Evolutionary conservation across 495 filamentous ascomycete species (phyloP).

Genomic region (Neurospora hispaniola): DNA sequence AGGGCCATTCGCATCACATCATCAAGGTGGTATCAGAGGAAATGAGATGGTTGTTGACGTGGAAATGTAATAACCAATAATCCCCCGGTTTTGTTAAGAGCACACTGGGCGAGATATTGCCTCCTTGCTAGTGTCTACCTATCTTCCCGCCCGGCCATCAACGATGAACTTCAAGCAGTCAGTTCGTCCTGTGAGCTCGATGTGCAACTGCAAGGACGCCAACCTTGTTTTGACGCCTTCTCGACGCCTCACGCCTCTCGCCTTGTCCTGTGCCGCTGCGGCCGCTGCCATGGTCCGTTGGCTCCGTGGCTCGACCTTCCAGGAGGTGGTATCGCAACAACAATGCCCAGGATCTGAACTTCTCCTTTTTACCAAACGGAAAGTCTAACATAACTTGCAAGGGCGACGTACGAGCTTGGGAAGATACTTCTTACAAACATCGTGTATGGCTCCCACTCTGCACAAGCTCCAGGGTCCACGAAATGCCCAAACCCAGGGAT

Average conservation of each 20-base stretch:
- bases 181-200: background rate
- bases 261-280: background rate
- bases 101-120: background rate
- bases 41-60: background rate
- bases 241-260: background rate
- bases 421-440: background rate
- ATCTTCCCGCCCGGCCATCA: background rate
- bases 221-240: background rate
- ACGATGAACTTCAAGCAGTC: background rate
- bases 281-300: background rate
- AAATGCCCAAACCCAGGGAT: background rate
- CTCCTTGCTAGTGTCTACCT: background rate
- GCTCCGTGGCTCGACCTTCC: background rate
- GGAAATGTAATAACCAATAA: background rate
- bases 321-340: background rate
- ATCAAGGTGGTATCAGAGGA: background rate
- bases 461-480: background rate
- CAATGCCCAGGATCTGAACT: background rate
- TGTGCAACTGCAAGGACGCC: background rate
- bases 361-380: background rate
- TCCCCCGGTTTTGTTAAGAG: background rate
- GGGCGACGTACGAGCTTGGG: background rate
- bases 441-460: background rate
- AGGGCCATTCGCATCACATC: background rate
- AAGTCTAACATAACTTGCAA: background rate